phyloP scores from a whole-genome alignment of 768 basidiomycete species.

The Panellus pusillus region DNA sequence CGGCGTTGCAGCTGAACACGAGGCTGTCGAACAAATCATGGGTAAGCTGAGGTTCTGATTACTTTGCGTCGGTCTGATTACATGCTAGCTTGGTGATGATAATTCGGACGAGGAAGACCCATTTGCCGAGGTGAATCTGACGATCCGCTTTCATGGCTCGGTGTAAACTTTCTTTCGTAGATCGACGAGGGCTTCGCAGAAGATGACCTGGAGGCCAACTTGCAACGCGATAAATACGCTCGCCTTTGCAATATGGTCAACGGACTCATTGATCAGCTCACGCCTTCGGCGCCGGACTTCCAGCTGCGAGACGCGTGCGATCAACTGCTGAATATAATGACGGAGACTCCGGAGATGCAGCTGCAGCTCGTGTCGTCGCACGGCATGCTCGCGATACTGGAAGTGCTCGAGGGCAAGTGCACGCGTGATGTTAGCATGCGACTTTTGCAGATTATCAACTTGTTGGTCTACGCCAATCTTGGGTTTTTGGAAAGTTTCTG shows the following conservation, averaged over 20 bases:
- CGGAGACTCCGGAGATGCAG: conserved; percentile 83
- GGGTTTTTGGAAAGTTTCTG: conserved; percentile 94
- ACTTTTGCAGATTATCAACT: conserved; percentile 84
- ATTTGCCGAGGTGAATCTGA: conserved; percentile 75
- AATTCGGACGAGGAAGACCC: conserved; percentile 92
- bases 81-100: conserved; percentile 67
- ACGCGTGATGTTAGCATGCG: conserved; percentile 85
- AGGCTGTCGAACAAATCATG: conserved; percentile 88
- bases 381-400: conserved; percentile 92
- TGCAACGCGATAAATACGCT: conserved; percentile 92
- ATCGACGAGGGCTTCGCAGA: conserved; percentile 94
- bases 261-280: conserved; percentile 84
- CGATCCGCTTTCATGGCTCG: not conserved
- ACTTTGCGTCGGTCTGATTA: not conserved
- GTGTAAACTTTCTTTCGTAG: conserved; percentile 32
- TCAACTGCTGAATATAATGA: conserved; percentile 74
- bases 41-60: conserved; percentile 42
- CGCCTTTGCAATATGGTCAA: conserved; percentile 79
- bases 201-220: conserved; percentile 87
- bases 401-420: conserved; percentile 86
- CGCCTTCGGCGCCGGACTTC: conserved; percentile 78
- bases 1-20: conserved; percentile 83
- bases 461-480: conserved; percentile 72
- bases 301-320: conserved; percentile 84
- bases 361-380: conserved; percentile 87